Conservation (phyloP, 257 asterid genomes). For the Solanum clarkiae region DNA sequence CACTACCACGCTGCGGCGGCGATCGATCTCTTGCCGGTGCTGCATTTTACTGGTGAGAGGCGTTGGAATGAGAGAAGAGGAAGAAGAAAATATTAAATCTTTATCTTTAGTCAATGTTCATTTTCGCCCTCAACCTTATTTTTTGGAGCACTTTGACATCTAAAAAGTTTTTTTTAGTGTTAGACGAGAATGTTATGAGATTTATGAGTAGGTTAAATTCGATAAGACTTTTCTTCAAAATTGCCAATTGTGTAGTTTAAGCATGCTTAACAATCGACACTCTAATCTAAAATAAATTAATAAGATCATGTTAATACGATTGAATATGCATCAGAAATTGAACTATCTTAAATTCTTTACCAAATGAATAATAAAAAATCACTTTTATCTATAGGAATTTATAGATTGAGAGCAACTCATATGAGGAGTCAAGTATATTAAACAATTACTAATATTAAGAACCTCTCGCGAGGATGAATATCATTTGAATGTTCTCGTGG, state of each 20-base stretch:
- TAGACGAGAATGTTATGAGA: too few relatives aligned
- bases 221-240: too few relatives aligned
- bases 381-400: background rate
- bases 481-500: background rate
- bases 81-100: background rate
- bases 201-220: too few relatives aligned
- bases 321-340: too few relatives aligned
- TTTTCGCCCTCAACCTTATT: background rate
- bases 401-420: background rate
- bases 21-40: conserved; percentile 8
- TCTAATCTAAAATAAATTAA: too few relatives aligned
- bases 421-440: background rate
- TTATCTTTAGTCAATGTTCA: background rate
- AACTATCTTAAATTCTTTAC: background rate
- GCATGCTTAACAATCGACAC: too few relatives aligned
- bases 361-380: background rate
- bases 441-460: background rate
- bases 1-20: conserved; percentile 25
- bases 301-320: too few relatives aligned
- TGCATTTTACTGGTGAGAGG: conserved; percentile 10
- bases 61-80: background rate
- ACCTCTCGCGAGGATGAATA: rapidly evolving
- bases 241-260: too few relatives aligned
- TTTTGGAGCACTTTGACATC: too few relatives aligned
- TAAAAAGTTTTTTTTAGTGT: too few relatives aligned